Base-by-base conservation (phyloP, 2,329 filamentous ascomycete genomes). In the Alternaria sp. region DNA sequence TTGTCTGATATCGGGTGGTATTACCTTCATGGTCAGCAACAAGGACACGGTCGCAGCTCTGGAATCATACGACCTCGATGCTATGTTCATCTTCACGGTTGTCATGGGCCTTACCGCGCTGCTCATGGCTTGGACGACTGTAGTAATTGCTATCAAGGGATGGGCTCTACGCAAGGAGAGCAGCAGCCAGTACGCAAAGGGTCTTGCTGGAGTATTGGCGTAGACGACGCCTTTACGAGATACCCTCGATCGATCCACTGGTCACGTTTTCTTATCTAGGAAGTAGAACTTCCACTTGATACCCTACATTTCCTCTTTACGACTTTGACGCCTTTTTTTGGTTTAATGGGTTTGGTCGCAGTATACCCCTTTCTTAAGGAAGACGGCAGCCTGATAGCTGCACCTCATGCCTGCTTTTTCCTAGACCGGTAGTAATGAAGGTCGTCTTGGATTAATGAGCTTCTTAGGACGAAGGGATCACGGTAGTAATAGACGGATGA, bases 81-180 rank as follows among this genome's bases (percentile, higher is more conserved):
- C 92, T 67, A 97, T 97, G 93, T 96, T 97, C 80, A 88, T 93
- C 65, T 97, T 97, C 80, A 97, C 93, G 0, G 87, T 97, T 32
- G 91, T 89, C 10, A 91, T 96, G 87, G 95, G 94, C 3, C 77
- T 96, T 7, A 92, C 93, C 1, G 91, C 90, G 2, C 84, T 97
- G 54, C 80, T 97, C 55, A 95, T 97, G 91, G 90, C 93, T 0
- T 97, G 92, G 89, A 87, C 91, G 57, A 86, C 96, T 19, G 74
- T 93, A 26, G 83, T 91, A 11, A 87, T 97, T 63, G 91, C 93
- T 25, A 81, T 97, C 76, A 97, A 97, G 81, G 94, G 93, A 25
- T 97, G 93, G 93, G 93, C 93, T 4, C 69, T 78, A 15, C 75
- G 80, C 21, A 80, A 71, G 57, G 81, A 83, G 68, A 72, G 65